Evolutionary conservation across 495 filamentous ascomycete species (phyloP).

Genomic region (Penicillium paxilli): DNA sequence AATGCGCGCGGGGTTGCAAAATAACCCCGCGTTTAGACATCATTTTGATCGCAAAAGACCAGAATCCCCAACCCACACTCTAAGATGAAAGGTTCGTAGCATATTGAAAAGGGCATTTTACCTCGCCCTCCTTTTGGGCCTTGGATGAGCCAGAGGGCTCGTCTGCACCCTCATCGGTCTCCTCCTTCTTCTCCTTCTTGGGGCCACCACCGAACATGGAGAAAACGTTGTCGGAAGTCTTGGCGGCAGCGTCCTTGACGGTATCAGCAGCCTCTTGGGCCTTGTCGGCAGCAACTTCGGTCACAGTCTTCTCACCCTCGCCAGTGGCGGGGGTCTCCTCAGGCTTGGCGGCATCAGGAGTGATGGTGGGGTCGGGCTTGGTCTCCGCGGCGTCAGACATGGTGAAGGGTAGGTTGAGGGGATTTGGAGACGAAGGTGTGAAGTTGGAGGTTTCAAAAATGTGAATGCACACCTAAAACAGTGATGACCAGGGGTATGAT

Average conservation of each 20-base stretch:
- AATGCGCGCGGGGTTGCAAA: not conserved
- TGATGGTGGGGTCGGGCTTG: slow-evolving; percentile 51
- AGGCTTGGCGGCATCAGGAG: slow-evolving; percentile 42
- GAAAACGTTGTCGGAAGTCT: slow-evolving; percentile 76
- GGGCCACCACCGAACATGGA: slow-evolving; percentile 96
- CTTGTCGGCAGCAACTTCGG: slow-evolving; percentile 39
- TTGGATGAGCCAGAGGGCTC: slow-evolving; percentile 88
- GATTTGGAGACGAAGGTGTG: not conserved
- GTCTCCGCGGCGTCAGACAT: slow-evolving; percentile 52
- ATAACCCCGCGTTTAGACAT: slow-evolving; percentile 8
- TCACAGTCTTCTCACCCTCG: slow-evolving; percentile 37
- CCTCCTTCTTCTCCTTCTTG: slow-evolving; percentile 81
- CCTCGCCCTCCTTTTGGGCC: slow-evolving; percentile 67
- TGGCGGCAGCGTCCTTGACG: slow-evolving; percentile 50
- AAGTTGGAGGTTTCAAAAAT: not conserved
- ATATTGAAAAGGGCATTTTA: slow-evolving; percentile 25
- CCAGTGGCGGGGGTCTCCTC: slow-evolving; percentile 38
- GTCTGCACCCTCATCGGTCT: slow-evolving; percentile 69
- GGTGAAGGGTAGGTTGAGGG: slow-evolving; percentile 15
- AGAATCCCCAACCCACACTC: slow-evolving; percentile 3
- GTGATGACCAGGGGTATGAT: slow-evolving; percentile 16
- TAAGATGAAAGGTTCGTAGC: slow-evolving; percentile 1
- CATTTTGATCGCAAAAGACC: not conserved
- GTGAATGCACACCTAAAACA: slow-evolving; percentile 3
- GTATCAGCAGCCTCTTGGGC: slow-evolving; percentile 46